A percentile compares a stretch with the other conserved stretches of the same genome.
phyloP scores from a whole-genome alignment of 768 basidiomycete genomes.

The Gymnopilus dilepis region DNA sequence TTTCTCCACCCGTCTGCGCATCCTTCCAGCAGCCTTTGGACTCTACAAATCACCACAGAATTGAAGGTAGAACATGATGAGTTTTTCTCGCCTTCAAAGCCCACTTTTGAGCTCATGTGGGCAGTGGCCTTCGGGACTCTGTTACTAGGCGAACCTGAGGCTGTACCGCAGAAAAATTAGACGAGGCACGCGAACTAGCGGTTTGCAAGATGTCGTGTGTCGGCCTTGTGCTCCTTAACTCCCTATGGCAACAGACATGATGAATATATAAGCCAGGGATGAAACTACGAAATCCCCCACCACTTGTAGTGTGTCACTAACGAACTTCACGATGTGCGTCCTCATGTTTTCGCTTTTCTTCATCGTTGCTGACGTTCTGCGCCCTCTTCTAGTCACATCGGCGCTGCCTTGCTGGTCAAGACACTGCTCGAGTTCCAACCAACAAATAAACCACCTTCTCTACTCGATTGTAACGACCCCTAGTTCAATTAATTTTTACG shows the following conservation, averaged over 20 bases:
- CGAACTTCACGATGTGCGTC: constrained; percentile 29
- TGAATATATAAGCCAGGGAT: constrained; percentile 23
- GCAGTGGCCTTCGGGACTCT: not conserved
- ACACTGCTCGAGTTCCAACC: constrained; percentile 42
- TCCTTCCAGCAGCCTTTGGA: not conserved
- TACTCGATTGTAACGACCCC: constrained; percentile 16
- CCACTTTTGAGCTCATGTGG: not conserved
- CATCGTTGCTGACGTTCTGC: constrained; percentile 6
- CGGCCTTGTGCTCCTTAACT: constrained; percentile 21
- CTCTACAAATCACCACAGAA: not conserved
- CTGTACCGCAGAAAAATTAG: constrained; percentile 14
- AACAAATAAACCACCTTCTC: constrained; percentile 26
- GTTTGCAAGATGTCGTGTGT: constrained; percentile 8
- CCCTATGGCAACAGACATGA: constrained; percentile 26
- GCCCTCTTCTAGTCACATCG: constrained; percentile 20
- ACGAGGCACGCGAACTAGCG: constrained; percentile 13
- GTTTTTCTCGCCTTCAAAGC: no score
- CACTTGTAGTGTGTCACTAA: constrained; percentile 37
- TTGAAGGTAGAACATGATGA: not conserved
- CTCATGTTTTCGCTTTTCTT: not conserved
- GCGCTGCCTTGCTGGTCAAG: constrained; percentile 55
- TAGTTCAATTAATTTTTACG: constrained; percentile 13
- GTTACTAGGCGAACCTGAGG: constrained; percentile 15
- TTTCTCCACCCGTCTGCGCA: not conserved
- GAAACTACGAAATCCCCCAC: constrained; percentile 16